A percentile compares a stretch with the other conserved stretches of the same genome.
Evolutionary conservation across 371 early-diverging fungal genomes (phyloP).

Genomic region (Entomophthora muscae): DNA sequence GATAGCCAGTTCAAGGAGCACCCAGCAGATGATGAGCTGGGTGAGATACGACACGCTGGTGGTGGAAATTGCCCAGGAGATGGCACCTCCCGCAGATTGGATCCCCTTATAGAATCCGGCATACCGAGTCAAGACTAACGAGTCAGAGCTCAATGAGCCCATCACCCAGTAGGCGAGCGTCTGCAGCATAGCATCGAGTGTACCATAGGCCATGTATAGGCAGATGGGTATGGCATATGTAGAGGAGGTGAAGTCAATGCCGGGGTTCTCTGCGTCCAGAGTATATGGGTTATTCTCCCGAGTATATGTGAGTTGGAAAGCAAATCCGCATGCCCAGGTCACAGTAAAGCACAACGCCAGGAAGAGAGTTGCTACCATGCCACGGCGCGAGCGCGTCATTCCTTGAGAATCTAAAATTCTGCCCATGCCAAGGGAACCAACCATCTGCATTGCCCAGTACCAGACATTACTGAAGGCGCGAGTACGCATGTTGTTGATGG

Average conservation of each 20-base stretch:
- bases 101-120: constrained; percentile 73
- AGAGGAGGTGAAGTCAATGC: constrained; percentile 21
- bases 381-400: constrained; percentile 28
- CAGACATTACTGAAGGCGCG: constrained; percentile 43
- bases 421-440: constrained; percentile 32
- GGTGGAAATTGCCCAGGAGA: constrained; percentile 23
- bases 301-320: constrained; percentile 31
- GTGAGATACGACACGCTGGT: constrained; percentile 13
- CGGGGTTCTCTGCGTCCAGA: constrained; percentile 9
- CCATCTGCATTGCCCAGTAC: constrained; percentile 53
- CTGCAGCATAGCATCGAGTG: constrained; percentile 49
- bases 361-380: constrained; percentile 23
- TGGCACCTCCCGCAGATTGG: constrained; percentile 48
- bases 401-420: constrained; percentile 25
- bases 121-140: constrained; percentile 40
- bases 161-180: constrained; percentile 36
- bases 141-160: constrained; percentile 50
- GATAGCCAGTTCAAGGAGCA: constrained; percentile 16
- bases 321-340: constrained; percentile 40
- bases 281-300: constrained; percentile 29
- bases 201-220: constrained; percentile 42
- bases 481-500: constrained; percentile 35
- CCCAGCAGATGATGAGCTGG: constrained; percentile 24
- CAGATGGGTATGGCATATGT: constrained; percentile 33
- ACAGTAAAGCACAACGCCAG: constrained; percentile 26